A percentile compares a stretch with the other conserved stretches of the same genome.
phyloP scores from a whole-genome alignment of 2,329 filamentous ascomycete species.

The Fusarium azukiicola region DNA sequence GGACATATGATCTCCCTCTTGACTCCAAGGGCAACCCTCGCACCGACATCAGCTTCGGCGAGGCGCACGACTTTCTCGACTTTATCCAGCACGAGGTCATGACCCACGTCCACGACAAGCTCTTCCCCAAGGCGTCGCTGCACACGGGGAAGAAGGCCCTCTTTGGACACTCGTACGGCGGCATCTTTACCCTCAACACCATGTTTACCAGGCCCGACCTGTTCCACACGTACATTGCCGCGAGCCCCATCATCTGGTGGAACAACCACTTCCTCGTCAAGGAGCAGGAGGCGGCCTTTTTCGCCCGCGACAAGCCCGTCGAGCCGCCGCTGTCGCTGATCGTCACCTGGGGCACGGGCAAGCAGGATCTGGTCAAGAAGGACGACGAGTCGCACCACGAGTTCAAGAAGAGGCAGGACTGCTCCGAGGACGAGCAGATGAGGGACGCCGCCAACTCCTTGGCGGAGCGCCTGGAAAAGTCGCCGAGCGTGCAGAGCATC shows the following conservation, averaged over 20 bases:
- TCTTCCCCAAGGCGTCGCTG: constrained; percentile 56
- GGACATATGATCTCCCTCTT: constrained; percentile 51
- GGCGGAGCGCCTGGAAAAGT: constrained; percentile 43
- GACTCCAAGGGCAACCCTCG: constrained; percentile 51
- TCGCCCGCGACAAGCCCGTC: constrained; percentile 28
- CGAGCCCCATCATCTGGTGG: constrained; percentile 72
- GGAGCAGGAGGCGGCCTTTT: constrained; percentile 57
- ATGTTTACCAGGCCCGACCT: constrained; percentile 64
- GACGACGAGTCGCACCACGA: constrained; percentile 56
- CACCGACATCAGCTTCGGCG: constrained; percentile 59
- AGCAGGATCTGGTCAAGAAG: constrained; percentile 55
- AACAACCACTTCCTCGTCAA: constrained; percentile 65
- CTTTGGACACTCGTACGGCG: constrained; percentile 73
- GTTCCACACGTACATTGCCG: constrained; percentile 69
- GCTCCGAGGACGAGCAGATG: constrained; percentile 52
- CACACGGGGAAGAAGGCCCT: constrained; percentile 65
- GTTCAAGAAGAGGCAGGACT: constrained; percentile 54
- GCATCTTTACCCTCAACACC: constrained; percentile 69
- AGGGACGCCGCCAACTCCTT: constrained; percentile 44
- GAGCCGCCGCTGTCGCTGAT: constrained; percentile 57
- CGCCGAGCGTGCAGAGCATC: constrained; percentile 43
- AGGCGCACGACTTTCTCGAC: constrained; percentile 67
- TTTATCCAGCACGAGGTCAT: constrained; percentile 67
- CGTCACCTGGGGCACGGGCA: constrained; percentile 57
- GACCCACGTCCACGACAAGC: constrained; percentile 54